A percentile compares a stretch with the other conserved stretches of the same genome.
phyloP scores from a whole-genome alignment of 2,329 filamentous ascomycete genomes.

The Fusarium sp. region DNA sequence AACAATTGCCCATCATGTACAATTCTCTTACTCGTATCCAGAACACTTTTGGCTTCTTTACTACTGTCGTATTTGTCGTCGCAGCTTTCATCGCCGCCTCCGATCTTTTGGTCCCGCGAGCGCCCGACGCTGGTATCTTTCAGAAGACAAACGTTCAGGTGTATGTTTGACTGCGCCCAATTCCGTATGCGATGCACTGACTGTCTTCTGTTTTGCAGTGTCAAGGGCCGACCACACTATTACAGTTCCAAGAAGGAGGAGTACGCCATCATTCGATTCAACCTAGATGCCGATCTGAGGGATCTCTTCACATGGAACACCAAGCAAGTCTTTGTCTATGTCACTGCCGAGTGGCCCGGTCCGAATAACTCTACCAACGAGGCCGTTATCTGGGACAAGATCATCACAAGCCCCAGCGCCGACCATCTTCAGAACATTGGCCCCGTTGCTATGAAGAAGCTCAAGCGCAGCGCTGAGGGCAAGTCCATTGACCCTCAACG shows the following conservation, averaged over 20 bases:
- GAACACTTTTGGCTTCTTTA: conserved; percentile 98
- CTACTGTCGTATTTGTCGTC: conserved; percentile 87
- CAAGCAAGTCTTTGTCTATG: conserved; percentile 96
- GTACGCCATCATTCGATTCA: conserved; percentile 94
- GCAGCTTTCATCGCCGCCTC: conserved; percentile 85
- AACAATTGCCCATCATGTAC: conserved; percentile 75
- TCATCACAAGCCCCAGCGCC: conserved; percentile 82
- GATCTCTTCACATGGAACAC: conserved; percentile 99
- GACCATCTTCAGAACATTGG: conserved; percentile 73
- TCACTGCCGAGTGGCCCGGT: conserved; percentile 80
- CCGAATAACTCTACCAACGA: conserved; percentile 67
- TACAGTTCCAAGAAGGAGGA: conserved; percentile 94
- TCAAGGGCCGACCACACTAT: conserved; percentile 94
- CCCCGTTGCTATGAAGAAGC: conserved; percentile 71
- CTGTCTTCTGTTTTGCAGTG: conserved; percentile 62
- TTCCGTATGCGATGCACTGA: conserved; percentile 10
- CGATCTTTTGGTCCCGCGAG: conserved; percentile 77
- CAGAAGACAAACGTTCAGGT: conserved; percentile 85
- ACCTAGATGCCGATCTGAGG: conserved; percentile 89
- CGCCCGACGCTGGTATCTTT: conserved; percentile 71
- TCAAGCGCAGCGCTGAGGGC: conserved; percentile 69
- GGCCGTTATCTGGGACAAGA: conserved; percentile 95
- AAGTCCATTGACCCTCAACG: conserved; percentile 71
- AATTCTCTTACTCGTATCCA: conserved; percentile 87
- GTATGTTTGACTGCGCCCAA: conserved; percentile 62